Percentiles rank a stretch among this genome's conserved stretches.
phyloP scores from a whole-genome alignment of 129 eudicot genomes.

The Scalesia atractyloides region DNA sequence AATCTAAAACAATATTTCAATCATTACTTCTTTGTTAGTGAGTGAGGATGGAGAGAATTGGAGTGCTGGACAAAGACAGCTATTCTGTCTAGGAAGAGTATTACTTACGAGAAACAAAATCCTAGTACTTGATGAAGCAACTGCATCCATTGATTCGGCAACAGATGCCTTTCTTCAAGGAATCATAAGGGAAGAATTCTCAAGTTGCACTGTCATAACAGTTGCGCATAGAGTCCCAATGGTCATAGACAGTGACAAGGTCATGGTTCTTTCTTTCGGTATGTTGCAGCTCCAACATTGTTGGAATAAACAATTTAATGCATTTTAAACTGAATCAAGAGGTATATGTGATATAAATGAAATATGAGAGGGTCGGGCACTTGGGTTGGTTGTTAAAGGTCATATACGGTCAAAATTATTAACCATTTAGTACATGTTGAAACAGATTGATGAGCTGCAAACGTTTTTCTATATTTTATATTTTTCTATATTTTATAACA shows the following conservation, averaged over 20 bases:
- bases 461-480: too few relatives aligned
- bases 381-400: neutral
- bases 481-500: neutral
- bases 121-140: conserved; percentile 75
- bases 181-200: conserved; percentile 55
- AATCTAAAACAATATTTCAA: neutral
- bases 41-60: conserved; percentile 60
- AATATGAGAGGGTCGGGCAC: neutral
- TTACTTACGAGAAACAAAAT: conserved; percentile 52
- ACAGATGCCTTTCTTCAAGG: conserved; percentile 60
- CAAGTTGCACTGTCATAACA: conserved; percentile 55
- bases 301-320: neutral
- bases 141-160: conserved; percentile 68
- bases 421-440: neutral
- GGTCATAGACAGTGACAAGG: conserved; percentile 66
- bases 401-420: neutral
- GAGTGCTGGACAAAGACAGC: conserved; percentile 70
- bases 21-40: neutral
- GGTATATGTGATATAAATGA: neutral
- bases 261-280: conserved; percentile 66
- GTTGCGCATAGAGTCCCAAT: conserved; percentile 77
- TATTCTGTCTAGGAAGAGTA: conserved; percentile 63
- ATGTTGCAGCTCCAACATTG: conserved; percentile 15
- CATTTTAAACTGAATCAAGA: neutral
- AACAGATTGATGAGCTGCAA: neutral